Evolutionary conservation across 139 green algal species (phyloP), one percentile per base, ranked within the genome.

Genomic region (Prasinococcaceae sp.): DNA sequence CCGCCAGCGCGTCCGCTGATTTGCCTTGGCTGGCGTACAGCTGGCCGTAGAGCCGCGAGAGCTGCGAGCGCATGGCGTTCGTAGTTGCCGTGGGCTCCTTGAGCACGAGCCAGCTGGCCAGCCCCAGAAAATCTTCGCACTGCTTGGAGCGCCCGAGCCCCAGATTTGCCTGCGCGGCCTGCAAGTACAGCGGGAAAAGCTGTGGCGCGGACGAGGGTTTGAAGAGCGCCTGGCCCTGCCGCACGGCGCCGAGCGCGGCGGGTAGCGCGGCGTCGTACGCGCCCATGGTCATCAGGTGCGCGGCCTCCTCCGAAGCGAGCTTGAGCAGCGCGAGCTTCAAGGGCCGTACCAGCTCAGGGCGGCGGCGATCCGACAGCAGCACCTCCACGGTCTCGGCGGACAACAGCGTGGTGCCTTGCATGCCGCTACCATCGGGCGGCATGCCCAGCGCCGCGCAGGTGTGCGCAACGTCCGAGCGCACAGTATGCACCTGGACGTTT

Each of bases 241-340:
- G 60, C 23, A 90, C 79, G 8, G 77, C 74, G 29, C 86, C 77
- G 54, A 84, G 50, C 0, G 81, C 79, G 2, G 86, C 68, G 8
- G 81, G 81, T 22, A 90, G 77, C 3, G 81, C 81, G 16, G 63
- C 22, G 40, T 83, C 79, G 55, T 90, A 90, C 33, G 83, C 68
- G 30, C 79, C 79, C 17, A 56, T 57, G 14, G 76, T 74, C 77
- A 90, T 84, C 19, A 90, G 65, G 0, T 66, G 71, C 1, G 81
- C 78, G 17, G 79, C 77, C 33, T 90, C 81, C 64, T 85, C 72
- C 2, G 77, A 85, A 1, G 65, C 57, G 19, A 88, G 72, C 68
- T 86, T 86, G 10, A 90, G 69, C 50, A 87, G 57, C 12, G 79
- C 81, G 22, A 87, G 68, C 49, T 75, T 77, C 59, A 90, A 86